These are phyloP conservation scores for Stentor roeselii DNA, from an alignment of 73 alveolate species.

Conservation along the genomic window DNA sequence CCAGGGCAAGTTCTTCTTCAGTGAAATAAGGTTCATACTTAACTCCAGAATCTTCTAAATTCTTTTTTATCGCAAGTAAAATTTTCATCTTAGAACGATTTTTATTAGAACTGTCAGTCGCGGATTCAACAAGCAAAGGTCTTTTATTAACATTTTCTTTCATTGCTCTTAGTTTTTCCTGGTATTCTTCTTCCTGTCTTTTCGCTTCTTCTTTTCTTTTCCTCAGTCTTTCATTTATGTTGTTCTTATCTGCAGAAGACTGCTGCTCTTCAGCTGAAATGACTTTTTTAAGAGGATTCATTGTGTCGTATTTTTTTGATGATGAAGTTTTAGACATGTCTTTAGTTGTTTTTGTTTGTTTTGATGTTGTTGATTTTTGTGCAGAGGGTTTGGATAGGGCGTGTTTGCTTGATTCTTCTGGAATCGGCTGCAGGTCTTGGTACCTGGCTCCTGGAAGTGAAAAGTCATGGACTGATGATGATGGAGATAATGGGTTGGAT, in stretches of 20 bases:
- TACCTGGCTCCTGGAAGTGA: too few species aligned
- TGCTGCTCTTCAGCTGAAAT: neutral
- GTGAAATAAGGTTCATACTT: neutral
- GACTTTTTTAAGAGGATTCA: neutral
- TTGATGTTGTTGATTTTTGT: too few species aligned
- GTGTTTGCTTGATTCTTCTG: too few species aligned
- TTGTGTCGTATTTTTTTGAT: neutral
- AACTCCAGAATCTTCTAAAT: neutral
- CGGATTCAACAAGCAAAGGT: constrained; percentile 21
- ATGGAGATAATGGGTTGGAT: too few species aligned
- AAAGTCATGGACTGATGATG: too few species aligned
- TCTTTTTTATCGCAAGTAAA: neutral
- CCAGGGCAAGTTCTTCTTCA: constrained; percentile 10
- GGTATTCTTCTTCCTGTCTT: neutral
- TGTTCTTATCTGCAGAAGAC: neutral
- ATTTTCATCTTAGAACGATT: constrained; percentile 1
- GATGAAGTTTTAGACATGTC: too few species aligned
- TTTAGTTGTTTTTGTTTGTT: too few species aligned
- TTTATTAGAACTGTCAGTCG: neutral
- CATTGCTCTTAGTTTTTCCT: neutral
- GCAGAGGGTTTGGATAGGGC: too few species aligned
- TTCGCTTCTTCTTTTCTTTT: neutral
- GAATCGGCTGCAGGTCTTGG: too few species aligned
- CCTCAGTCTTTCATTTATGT: neutral
- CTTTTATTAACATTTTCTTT: constrained; percentile 14